These are phyloP conservation scores for Cotoneaster glaucophyllus DNA, from an alignment of 306 rosid species.

Conservation along the genomic window DNA sequence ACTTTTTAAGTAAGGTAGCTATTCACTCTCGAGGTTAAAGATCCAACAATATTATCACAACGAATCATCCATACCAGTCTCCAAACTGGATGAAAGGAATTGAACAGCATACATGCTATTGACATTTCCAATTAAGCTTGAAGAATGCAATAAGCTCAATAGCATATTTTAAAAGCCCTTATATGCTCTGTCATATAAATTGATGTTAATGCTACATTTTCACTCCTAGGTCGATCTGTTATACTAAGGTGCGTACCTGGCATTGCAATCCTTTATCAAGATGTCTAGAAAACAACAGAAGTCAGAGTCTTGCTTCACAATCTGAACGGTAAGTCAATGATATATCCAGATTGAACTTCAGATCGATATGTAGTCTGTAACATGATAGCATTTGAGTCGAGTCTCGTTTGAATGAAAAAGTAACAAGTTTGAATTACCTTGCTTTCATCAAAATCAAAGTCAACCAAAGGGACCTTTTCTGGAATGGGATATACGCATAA, in stretches of 20 bases:
- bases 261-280: neutral
- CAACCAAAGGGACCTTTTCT: conserved; percentile 36
- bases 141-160: neutral
- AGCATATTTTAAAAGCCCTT: neutral
- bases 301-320: neutral
- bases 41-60: neutral
- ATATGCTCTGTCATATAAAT: neutral
- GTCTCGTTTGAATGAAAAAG: neutral
- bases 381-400: neutral
- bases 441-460: conserved; percentile 87
- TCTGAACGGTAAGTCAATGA: neutral
- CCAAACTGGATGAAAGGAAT: neutral
- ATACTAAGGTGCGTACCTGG: neutral
- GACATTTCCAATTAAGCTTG: neutral
- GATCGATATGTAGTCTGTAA: neutral
- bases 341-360: neutral
- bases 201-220: neutral
- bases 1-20: neutral
- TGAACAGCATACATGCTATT: neutral
- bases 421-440: conserved; percentile 45
- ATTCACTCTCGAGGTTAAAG: neutral
- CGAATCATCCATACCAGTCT: neutral
- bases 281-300: neutral
- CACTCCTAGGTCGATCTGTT: neutral
- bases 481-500: conserved; percentile 60